These are phyloP conservation scores for Fusarium succisae DNA, from an alignment of 2,329 filamentous ascomycete species.

Conservation along the genomic window DNA sequence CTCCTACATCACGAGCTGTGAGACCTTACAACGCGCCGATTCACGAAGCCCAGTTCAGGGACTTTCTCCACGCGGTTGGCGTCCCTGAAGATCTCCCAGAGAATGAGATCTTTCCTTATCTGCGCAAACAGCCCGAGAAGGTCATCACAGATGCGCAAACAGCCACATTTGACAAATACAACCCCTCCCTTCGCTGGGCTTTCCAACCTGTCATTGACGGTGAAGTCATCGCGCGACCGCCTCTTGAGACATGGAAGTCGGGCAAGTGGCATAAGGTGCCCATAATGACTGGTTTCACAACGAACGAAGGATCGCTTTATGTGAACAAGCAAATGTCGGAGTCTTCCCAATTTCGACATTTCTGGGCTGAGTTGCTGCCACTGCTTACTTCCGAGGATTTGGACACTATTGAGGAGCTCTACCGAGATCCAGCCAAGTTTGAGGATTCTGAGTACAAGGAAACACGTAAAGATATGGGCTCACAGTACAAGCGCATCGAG, in stretches of 20 bases:
- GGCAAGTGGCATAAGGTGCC: conserved; percentile 44
- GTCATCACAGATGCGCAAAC: conserved; percentile 50
- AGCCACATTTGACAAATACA: conserved; percentile 56
- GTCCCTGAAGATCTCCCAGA: conserved; percentile 25
- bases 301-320: conserved; percentile 74
- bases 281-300: conserved; percentile 75
- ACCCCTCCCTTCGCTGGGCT: conserved; percentile 62
- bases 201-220: conserved; percentile 74
- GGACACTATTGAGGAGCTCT: conserved; percentile 62
- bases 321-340: conserved; percentile 61
- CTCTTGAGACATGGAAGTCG: conserved; percentile 63
- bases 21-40: conserved; percentile 63
- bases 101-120: conserved; percentile 54
- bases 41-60: conserved; percentile 65
- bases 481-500: conserved; percentile 64
- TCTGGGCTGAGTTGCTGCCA: conserved; percentile 70
- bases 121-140: conserved; percentile 53
- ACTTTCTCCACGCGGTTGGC: conserved; percentile 28
- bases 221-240: conserved; percentile 65
- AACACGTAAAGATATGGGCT: conserved; percentile 52
- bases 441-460: conserved; percentile 49
- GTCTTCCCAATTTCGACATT: conserved; percentile 62
- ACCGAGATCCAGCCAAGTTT: conserved; percentile 62
- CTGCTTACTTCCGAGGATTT: conserved; percentile 62
- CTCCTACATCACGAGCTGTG: conserved; percentile 62